phyloP scores from a whole-genome alignment of 208 protist species.

The Novymonas esmeraldas region DNA sequence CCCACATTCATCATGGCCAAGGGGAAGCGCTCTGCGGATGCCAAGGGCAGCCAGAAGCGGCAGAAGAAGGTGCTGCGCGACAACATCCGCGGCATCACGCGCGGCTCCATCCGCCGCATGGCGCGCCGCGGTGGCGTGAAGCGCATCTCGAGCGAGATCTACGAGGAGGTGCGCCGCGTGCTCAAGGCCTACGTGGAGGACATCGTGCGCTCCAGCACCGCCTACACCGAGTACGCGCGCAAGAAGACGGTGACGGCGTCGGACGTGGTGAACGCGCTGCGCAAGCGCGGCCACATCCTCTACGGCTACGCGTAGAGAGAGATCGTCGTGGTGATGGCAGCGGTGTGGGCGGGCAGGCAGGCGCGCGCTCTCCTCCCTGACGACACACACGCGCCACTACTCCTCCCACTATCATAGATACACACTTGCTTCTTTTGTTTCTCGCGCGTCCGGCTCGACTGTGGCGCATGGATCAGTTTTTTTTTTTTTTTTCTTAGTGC shows the following conservation, averaged over 20 bases:
- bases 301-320: slow-evolving; percentile 90
- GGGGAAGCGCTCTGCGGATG: slow-evolving; percentile 72
- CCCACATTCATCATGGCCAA: slow-evolving; percentile 62
- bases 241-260: slow-evolving; percentile 85
- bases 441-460: too few species aligned
- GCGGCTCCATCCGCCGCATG: slow-evolving; percentile 88
- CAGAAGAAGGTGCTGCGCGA: slow-evolving; percentile 89
- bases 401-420: too few species aligned
- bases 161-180: slow-evolving; percentile 75
- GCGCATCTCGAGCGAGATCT: slow-evolving; percentile 80
- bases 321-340: too few species aligned
- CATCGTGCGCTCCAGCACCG: slow-evolving; percentile 79
- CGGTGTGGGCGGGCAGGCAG: too few species aligned
- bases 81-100: slow-evolving; percentile 87
- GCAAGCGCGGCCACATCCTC: slow-evolving; percentile 88
- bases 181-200: slow-evolving; percentile 86
- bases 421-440: too few species aligned
- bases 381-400: too few species aligned
- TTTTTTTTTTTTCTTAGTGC: too few species aligned
- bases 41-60: slow-evolving; percentile 78
- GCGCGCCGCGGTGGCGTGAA: slow-evolving; percentile 93
- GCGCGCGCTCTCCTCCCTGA: too few species aligned
- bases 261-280: slow-evolving; percentile 90
- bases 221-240: slow-evolving; percentile 86
- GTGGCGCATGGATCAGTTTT: too few species aligned